A percentile compares a stretch with the other conserved stretches of the same genome.
Conservation (phyloP, 2,329 filamentous ascomycete genomes). For the Botrytis byssoidea region DNA sequence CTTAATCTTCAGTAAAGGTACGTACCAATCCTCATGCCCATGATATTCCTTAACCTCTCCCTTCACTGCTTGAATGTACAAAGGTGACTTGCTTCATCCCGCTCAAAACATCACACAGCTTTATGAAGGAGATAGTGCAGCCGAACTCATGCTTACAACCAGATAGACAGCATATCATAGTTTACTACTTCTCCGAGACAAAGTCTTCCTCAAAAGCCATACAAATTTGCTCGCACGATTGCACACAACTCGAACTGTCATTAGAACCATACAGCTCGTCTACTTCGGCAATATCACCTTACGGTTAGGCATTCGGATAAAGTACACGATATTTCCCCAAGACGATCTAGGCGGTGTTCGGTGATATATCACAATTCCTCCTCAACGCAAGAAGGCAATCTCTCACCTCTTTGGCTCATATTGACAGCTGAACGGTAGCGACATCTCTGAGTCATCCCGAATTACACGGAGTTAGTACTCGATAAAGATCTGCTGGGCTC, state of each 20-base stretch:
- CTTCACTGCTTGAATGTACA: not conserved
- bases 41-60: not conserved
- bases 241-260: not conserved
- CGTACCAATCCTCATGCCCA: not conserved
- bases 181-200: not conserved
- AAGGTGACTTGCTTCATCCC: constrained; percentile 5
- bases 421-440: not conserved
- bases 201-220: not conserved
- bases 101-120: not conserved
- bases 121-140: not conserved
- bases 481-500: not conserved
- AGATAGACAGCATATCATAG: not conserved
- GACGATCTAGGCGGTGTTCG: not conserved
- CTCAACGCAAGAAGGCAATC: not conserved
- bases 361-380: not conserved
- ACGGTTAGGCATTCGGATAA: not conserved
- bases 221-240: not conserved
- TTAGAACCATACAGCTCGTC: not conserved
- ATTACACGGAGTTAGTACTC: not conserved
- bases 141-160: not conserved
- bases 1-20: not conserved
- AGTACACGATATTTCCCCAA: not conserved
- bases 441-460: not conserved
- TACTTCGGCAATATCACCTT: not conserved
- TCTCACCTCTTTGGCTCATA: not conserved